phyloP scores from a whole-genome alignment of 2,329 filamentous ascomycete species.

The Gaeumannomyces sp. region DNA sequence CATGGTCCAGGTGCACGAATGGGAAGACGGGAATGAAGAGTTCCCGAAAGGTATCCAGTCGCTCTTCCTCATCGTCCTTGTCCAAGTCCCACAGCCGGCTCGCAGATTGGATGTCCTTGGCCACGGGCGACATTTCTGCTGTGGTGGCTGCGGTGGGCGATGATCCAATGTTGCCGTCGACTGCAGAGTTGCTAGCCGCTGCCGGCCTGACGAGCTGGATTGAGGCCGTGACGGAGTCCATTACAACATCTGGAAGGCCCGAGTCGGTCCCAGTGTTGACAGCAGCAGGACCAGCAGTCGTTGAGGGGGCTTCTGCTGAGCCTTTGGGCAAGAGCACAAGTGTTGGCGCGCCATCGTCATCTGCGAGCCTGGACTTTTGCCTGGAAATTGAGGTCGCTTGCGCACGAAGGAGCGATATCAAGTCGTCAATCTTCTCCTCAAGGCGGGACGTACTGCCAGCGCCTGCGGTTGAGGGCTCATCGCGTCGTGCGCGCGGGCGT shows the following conservation, averaged over 20 bases:
- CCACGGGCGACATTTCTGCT: neutral
- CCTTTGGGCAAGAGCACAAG: too few relatives aligned
- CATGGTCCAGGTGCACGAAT: conserved; percentile 12
- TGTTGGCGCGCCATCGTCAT: too few relatives aligned
- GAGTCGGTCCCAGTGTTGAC: too few relatives aligned
- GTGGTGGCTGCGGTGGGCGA: neutral
- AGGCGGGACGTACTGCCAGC: neutral
- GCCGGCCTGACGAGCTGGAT: neutral
- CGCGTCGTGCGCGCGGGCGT: neutral
- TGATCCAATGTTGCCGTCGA: too few relatives aligned
- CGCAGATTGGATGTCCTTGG: neutral
- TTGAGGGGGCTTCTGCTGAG: neutral
- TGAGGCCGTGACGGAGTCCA: too few relatives aligned
- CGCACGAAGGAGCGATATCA: conserved; percentile 7
- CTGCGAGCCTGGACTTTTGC: neutral
- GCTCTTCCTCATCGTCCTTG: conserved; percentile 13
- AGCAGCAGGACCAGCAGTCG: neutral
- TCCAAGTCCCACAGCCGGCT: neutral
- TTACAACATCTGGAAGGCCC: too few relatives aligned
- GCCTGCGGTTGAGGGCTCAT: neutral
- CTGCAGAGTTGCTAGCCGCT: neutral
- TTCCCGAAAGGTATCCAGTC: conserved; percentile 16
- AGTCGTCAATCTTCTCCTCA: conserved; percentile 9
- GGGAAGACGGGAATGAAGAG: conserved; percentile 15
- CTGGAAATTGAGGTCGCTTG: neutral